Evolutionary conservation across 805 yeast species (phyloP).

Genomic region (Citeromyces nyonsensis): DNA sequence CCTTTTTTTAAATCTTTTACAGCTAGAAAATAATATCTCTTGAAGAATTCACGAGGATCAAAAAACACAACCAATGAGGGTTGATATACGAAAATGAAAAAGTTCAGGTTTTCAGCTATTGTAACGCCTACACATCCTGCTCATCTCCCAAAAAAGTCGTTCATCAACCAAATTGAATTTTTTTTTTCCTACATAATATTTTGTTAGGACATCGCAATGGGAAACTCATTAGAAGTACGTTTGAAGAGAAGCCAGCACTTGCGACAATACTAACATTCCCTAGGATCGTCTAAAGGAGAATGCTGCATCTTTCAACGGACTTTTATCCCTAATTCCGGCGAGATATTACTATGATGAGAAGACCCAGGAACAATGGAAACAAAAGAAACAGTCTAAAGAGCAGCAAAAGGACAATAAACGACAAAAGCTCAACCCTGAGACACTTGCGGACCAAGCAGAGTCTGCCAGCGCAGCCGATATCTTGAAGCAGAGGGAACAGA

Average conservation of each 20-base stretch:
- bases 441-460: conserved; percentile 24
- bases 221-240: too few species aligned
- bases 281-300: conserved; percentile 68
- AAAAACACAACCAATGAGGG: too few species aligned
- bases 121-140: too few species aligned
- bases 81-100: too few species aligned
- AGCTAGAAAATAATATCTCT: too few species aligned
- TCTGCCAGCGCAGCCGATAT: conserved; percentile 46
- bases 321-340: conserved; percentile 84
- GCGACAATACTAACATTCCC: background rate
- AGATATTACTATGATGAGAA: conserved; percentile 88
- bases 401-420: conserved; percentile 46
- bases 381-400: conserved; percentile 57
- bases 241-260: too few species aligned
- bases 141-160: conserved; percentile 12
- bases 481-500: conserved; percentile 33
- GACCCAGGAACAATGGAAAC: conserved; percentile 81
- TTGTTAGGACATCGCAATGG: too few species aligned
- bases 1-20: too few species aligned
- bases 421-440: conserved; percentile 63
- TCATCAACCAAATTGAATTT: background rate
- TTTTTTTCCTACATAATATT: background rate
- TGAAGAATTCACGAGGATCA: too few species aligned
- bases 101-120: too few species aligned
- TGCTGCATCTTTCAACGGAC: conserved; percentile 75